Conservation (phyloP, 345 rosid species). For the Erysimum cheiranthoides region DNA sequence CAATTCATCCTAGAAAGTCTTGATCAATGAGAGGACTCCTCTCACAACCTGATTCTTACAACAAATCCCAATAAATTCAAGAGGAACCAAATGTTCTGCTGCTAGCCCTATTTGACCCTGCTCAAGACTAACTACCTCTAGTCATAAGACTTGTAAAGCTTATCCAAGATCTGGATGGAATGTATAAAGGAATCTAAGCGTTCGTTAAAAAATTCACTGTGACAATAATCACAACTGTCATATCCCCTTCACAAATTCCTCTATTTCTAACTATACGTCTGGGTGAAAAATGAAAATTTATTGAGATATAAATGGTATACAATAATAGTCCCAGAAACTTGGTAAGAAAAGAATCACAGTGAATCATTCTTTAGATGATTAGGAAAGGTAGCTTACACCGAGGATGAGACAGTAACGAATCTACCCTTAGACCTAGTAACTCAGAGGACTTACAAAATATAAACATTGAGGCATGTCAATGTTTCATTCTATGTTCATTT, state of each 20-base stretch:
- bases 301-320: background rate
- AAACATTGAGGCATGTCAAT: slow-evolving; percentile 12
- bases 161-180: slow-evolving; percentile 3
- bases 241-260: background rate
- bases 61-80: slow-evolving; percentile 3
- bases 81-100: slow-evolving; percentile 19
- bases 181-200: background rate
- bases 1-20: slow-evolving; percentile 18
- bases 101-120: background rate
- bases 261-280: background rate
- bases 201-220: background rate
- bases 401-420: background rate
- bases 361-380: background rate
- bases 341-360: background rate
- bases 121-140: background rate
- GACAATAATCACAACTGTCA: background rate
- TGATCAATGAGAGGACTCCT: background rate
- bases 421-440: background rate
- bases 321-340: background rate
- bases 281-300: background rate
- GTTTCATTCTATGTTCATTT: background rate
- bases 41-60: background rate
- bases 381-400: background rate
- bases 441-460: background rate
- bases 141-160: slow-evolving; percentile 5